Evolutionary conservation across 2,329 filamentous ascomycete species (phyloP).

Genomic region (Trichothecium roseum): DNA sequence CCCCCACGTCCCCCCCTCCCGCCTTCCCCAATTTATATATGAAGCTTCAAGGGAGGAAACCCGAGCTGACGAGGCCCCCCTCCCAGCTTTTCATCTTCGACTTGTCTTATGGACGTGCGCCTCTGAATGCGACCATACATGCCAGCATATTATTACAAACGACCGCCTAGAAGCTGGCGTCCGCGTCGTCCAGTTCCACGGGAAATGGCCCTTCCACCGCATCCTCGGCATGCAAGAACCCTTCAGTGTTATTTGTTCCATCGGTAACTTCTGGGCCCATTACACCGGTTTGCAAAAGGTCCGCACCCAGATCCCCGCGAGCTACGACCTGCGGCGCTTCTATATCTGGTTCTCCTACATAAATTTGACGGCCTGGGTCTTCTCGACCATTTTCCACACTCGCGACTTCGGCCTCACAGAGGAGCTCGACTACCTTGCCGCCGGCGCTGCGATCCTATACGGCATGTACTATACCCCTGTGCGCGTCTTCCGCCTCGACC

Average conservation of each 20-base stretch:
- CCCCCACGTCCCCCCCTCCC: conserved; percentile 5
- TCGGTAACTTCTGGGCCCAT: conserved; percentile 86
- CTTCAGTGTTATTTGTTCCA: conserved; percentile 83
- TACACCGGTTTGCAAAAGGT: conserved; percentile 64
- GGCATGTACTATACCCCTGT: conserved; percentile 80
- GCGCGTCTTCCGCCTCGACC: conserved; percentile 73
- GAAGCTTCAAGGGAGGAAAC: not conserved
- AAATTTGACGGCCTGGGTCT: conserved; percentile 74
- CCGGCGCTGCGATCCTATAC: conserved; percentile 82
- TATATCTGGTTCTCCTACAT: conserved; percentile 74
- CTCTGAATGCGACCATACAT: conserved; percentile 94
- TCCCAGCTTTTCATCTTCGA: conserved; percentile 67
- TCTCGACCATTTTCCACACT: conserved; percentile 86
- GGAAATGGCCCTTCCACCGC: conserved; percentile 95
- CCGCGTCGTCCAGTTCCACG: conserved; percentile 83
- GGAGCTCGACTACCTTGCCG: conserved; percentile 92
- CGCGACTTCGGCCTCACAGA: conserved; percentile 80
- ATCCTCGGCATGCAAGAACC: conserved; percentile 91
- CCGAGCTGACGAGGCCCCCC: not conserved
- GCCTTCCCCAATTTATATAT: conserved; percentile 4
- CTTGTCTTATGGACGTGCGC: conserved; percentile 88
- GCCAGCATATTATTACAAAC: conserved; percentile 84
- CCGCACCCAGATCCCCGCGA: conserved; percentile 55
- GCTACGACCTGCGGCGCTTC: conserved; percentile 69
- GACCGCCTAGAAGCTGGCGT: conserved; percentile 55